Percentiles rank a stretch among this genome's conserved stretches.
Evolutionary conservation across 225 moss, liverwort and hornwort species (phyloP).

Genomic region (Polytrichum formosum): DNA sequence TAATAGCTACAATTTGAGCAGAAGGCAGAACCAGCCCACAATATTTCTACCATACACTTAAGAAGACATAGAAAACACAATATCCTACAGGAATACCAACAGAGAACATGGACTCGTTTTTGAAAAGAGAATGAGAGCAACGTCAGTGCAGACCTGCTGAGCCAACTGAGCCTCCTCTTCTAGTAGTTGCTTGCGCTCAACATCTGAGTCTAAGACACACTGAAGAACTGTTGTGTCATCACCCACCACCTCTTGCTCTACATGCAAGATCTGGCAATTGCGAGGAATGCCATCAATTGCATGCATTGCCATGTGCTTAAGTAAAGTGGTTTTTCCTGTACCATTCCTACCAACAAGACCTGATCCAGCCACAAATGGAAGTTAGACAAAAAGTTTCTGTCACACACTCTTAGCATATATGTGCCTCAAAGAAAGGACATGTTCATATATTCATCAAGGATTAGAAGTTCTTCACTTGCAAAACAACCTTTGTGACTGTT

Average conservation of each 20-base stretch:
- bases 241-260: constrained; percentile 98
- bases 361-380: constrained; percentile 26
- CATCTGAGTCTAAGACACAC: constrained; percentile 90
- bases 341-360: constrained; percentile 99
- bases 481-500: no score
- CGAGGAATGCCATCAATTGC: constrained; percentile 93
- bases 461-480: no score
- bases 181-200: constrained; percentile 86
- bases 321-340: constrained; percentile 90
- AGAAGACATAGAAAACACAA: not conserved
- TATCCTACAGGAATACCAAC: no score
- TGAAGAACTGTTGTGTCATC: constrained; percentile 91
- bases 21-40: no score
- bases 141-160: constrained; percentile 52
- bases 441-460: no score
- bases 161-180: constrained; percentile 80
- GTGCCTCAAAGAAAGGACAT: no score
- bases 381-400: not conserved
- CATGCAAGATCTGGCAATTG: constrained; percentile 96
- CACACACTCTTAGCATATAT: no score
- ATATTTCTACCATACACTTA: no score
- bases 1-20: no score
- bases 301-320: constrained; percentile 99
- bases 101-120: no score
- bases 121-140: no score